Base-by-base conservation (phyloP, 2,329 filamentous ascomycete genomes). In the Aspergillus sp. region DNA sequence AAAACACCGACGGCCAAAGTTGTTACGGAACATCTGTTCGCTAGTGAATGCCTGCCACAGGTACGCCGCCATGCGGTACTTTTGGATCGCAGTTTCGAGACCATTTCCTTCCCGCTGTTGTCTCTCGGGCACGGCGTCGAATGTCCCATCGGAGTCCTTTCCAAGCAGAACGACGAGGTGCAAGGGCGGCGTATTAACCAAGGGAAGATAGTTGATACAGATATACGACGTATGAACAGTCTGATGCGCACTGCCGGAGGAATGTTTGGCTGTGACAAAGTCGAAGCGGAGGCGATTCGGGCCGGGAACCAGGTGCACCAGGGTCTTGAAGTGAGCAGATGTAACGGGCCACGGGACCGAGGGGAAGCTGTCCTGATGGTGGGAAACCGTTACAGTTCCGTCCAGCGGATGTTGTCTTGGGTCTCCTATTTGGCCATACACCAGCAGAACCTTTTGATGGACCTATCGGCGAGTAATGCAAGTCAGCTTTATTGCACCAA, bases 21-120 rank as follows among this genome's bases (percentile, higher is more conserved):
- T 91, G 73, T 97, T 91, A 64, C 92, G 88, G 74, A 87, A 90
- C 94, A 98, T 98, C 74, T 98, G 93, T 75, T 99, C 95, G 6
- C 91, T 92, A 0, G 94, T 98, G 71, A 96, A 98, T 7, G 93
- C 92, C 74, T 99, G 95, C 93, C 95, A 98, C 13, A 98, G 82
- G 73, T 98, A 97, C 23, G 92, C 94, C 17, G 92, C 90, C 90
- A 96, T 97, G 64, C 93, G 87, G 74, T 95, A 97, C 74, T 99
- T 99, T 70, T 86, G 87, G 55, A 96, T 84, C 0, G 95, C 95
- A 7, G 86, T 87, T 10, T 93, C 89, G 38, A 98, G 73, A 1
- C 84, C 85, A 75, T 97, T 96, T 17, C 91, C 93, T 81, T 96
- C 93, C 67, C 85, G 87, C 74, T 91, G 87, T 58, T 85, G 80